A percentile compares a stretch with the other conserved stretches of the same genome.
phyloP scores from a whole-genome alignment of 208 protist genomes.

The Trypanosoma mega region DNA sequence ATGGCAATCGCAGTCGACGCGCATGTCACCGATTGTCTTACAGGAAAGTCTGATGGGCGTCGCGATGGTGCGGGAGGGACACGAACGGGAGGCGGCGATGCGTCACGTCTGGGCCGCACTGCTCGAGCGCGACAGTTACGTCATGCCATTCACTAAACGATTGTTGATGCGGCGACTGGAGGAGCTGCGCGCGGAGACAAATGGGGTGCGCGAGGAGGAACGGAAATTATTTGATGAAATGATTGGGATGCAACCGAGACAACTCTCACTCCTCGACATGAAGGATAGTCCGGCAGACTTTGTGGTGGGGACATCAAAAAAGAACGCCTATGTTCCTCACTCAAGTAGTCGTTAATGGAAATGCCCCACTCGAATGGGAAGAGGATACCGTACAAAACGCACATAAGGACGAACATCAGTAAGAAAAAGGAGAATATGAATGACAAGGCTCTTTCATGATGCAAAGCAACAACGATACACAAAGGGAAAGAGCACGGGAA shows the following conservation, averaged over 20 bases:
- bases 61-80: slow-evolving; percentile 33
- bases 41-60: slow-evolving; percentile 83
- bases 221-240: slow-evolving; percentile 39
- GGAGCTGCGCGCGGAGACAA: slow-evolving; percentile 27
- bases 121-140: slow-evolving; percentile 67
- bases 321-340: slow-evolving; percentile 67
- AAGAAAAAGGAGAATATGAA: too few relatives aligned
- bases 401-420: background rate
- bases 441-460: too few relatives aligned
- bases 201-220: slow-evolving; percentile 26
- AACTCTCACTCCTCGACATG: slow-evolving; percentile 77
- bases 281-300: slow-evolving; percentile 88
- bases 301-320: slow-evolving; percentile 64
- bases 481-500: too few relatives aligned
- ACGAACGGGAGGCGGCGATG: slow-evolving; percentile 32
- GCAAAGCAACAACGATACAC: too few relatives aligned
- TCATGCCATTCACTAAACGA: slow-evolving; percentile 84
- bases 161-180: slow-evolving; percentile 43
- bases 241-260: slow-evolving; percentile 63
- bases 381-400: background rate
- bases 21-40: slow-evolving; percentile 75
- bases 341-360: too few relatives aligned
- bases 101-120: slow-evolving; percentile 51
- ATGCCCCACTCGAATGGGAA: too few relatives aligned
- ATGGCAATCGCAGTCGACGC: slow-evolving; percentile 35